Conservation (phyloP, 1,284 basidiomycete species). For the Testicularia cyperi region DNA sequence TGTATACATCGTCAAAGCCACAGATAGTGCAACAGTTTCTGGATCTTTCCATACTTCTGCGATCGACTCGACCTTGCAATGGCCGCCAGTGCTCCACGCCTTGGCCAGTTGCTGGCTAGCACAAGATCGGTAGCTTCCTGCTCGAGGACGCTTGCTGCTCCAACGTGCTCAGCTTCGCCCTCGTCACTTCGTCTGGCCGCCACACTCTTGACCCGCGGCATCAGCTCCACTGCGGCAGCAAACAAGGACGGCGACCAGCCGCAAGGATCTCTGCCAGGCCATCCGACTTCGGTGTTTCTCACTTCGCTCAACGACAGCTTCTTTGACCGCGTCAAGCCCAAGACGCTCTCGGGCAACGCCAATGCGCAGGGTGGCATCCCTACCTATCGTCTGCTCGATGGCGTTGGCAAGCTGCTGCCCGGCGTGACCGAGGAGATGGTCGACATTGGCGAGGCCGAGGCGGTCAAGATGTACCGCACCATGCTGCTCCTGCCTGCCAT, state of each 20-base stretch:
- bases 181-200: too few species aligned
- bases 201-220: too few species aligned
- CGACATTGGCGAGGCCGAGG: constrained; percentile 38
- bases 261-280: constrained; percentile 45
- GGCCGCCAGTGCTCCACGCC: too few species aligned
- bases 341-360: constrained; percentile 25
- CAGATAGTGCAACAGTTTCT: too few species aligned
- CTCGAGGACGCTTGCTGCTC: too few species aligned
- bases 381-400: constrained; percentile 49
- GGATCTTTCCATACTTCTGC: too few species aligned
- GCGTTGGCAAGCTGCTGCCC: constrained; percentile 37
- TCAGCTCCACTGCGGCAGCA: constrained; percentile 1
- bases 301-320: constrained; percentile 46
- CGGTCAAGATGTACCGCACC: constrained; percentile 44
- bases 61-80: too few species aligned
- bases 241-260: constrained; percentile 30
- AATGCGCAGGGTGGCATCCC: constrained; percentile 47
- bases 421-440: constrained; percentile 45
- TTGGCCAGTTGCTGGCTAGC: too few species aligned
- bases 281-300: constrained; percentile 46
- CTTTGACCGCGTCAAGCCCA: constrained; percentile 42
- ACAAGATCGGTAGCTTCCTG: constrained; percentile 2
- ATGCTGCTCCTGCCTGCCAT: constrained; percentile 71
- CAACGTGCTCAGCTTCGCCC: too few species aligned
- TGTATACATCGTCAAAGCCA: too few species aligned